These are phyloP conservation scores for Arctostaphylos glauca DNA, from an alignment of 148 eudicot genomes.

Conservation along the genomic window DNA sequence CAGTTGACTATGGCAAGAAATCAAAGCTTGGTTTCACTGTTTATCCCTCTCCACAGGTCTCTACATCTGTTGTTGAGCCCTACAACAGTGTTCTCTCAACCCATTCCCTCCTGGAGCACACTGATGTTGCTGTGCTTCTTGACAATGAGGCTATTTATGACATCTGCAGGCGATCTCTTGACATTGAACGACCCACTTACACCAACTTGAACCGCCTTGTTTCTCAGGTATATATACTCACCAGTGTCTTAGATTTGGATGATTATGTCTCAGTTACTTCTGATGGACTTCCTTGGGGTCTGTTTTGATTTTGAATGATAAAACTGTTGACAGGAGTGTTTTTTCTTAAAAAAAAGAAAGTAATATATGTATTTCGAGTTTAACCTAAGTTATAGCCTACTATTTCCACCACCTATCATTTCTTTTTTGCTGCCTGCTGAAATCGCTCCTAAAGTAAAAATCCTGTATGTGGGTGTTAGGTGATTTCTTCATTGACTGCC, in stretches of 20 bases:
- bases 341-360: too few relatives aligned
- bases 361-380: too few relatives aligned
- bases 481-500: slow-evolving; percentile 29
- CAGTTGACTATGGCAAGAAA: slow-evolving; percentile 41
- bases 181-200: slow-evolving; percentile 40
- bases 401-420: not conserved
- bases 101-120: slow-evolving; percentile 43
- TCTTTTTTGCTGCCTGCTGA: not conserved
- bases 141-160: slow-evolving; percentile 40
- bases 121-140: slow-evolving; percentile 34
- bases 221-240: slow-evolving; percentile 25
- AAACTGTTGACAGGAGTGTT: too few relatives aligned
- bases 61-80: slow-evolving; percentile 42
- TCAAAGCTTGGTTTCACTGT: slow-evolving; percentile 43
- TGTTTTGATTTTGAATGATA: not conserved
- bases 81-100: slow-evolving; percentile 40
- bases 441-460: not conserved
- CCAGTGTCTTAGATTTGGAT: not conserved
- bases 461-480: slow-evolving; percentile 15
- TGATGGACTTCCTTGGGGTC: not conserved
- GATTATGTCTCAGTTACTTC: not conserved
- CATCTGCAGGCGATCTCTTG: slow-evolving; percentile 38
- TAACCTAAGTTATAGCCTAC: too few relatives aligned
- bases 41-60: slow-evolving; percentile 40
- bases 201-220: slow-evolving; percentile 42